phyloP scores from a whole-genome alignment of 2,329 filamentous ascomycete genomes.

The Graphilbum sp. region DNA sequence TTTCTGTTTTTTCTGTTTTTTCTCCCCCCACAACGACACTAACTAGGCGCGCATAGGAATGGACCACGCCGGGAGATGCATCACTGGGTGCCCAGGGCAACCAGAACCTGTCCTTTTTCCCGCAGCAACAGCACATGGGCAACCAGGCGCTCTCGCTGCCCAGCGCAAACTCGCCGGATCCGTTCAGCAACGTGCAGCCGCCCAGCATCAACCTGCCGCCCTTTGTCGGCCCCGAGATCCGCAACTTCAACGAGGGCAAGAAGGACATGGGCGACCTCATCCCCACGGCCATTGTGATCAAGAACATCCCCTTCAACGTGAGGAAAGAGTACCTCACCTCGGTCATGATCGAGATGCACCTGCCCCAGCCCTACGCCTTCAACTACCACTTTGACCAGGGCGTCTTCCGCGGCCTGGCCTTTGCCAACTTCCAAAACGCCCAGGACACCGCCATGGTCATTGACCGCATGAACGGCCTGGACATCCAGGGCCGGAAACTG shows the following conservation, averaged over 20 bases:
- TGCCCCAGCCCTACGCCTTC: conserved; percentile 93
- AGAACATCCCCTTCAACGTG: conserved; percentile 97
- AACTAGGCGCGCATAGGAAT: conserved; percentile 10
- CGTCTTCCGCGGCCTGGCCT: conserved; percentile 87
- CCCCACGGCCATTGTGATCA: conserved; percentile 95
- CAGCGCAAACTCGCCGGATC: conserved; percentile 25
- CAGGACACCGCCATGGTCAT: conserved; percentile 91
- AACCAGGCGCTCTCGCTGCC: conserved; percentile 15
- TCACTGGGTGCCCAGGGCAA: conserved; percentile 4
- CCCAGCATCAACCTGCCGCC: conserved; percentile 21
- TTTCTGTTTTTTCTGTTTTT: conserved; percentile 7
- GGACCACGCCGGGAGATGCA: conserved; percentile 8
- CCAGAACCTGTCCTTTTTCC: conserved; percentile 7
- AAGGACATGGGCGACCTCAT: conserved; percentile 72
- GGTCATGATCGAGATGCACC: conserved; percentile 84
- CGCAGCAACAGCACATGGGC: conserved; percentile 8
- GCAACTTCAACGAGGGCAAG: conserved; percentile 23
- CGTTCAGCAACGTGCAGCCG: conserved; percentile 15
- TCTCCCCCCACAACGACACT: neutral
- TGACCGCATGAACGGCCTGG: conserved; percentile 85
- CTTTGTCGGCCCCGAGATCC: conserved; percentile 21
- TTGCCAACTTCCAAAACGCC: conserved; percentile 93
- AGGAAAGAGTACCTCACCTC: conserved; percentile 90
- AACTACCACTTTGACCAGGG: conserved; percentile 99
- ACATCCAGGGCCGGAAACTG: conserved; percentile 85